Conservation (phyloP, 345 rosid species). For the Hibiscus tridactylites region DNA sequence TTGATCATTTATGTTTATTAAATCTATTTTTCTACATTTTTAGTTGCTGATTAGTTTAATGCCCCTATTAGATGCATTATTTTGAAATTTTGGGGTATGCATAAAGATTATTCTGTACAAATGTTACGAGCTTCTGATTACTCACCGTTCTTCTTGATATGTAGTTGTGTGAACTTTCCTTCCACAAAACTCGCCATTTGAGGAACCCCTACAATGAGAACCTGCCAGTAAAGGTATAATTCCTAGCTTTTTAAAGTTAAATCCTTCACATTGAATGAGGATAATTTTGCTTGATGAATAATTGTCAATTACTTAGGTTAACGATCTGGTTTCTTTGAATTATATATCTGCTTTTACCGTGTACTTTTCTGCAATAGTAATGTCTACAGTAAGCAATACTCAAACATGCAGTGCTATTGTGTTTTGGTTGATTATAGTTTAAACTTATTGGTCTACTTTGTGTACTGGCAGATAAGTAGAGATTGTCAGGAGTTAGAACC, state of each 20-base stretch:
- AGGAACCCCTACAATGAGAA: conserved; percentile 96
- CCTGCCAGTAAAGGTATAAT: conserved; percentile 86
- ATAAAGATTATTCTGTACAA: background rate
- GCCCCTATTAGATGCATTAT: background rate
- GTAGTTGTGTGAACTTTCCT: conserved; percentile 92
- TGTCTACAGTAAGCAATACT: background rate
- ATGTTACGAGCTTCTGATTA: conserved; percentile 3
- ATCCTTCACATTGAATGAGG: background rate
- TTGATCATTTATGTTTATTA: background rate
- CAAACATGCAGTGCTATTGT: background rate
- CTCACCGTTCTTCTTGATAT: conserved; percentile 19
- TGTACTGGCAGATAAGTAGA: conserved; percentile 74
- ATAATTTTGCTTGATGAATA: background rate
- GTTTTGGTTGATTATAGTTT: background rate
- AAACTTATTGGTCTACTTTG: conserved; percentile 17
- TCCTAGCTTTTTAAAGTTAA: background rate
- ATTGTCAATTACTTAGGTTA: background rate
- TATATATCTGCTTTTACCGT: background rate
- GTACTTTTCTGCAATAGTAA: background rate
- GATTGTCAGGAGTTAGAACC: conserved; percentile 98
- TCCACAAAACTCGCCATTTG: conserved; percentile 88
- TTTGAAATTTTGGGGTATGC: background rate
- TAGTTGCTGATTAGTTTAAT: background rate
- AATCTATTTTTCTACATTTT: background rate
- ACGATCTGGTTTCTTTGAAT: background rate